Conservation (phyloP, 139 green algal genomes). For the Coccomyxa sp. region DNA sequence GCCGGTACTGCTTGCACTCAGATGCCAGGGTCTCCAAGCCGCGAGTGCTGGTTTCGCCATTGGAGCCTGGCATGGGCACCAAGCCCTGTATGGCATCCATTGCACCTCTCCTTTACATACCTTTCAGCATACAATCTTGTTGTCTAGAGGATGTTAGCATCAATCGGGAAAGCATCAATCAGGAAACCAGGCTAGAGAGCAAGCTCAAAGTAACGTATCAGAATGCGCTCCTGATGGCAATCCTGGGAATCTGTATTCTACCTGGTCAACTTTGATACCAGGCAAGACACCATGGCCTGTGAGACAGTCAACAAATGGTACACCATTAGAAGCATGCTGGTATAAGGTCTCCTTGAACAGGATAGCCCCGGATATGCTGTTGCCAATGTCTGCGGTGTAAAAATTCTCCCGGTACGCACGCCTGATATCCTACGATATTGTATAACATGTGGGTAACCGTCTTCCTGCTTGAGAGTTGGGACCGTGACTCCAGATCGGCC, state of each 20-base stretch:
- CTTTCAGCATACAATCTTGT: not conserved
- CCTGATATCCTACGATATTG: slow-evolving; percentile 37
- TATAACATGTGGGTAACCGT: no score
- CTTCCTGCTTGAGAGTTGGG: not conserved
- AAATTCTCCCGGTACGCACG: slow-evolving; percentile 67
- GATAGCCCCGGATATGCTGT: slow-evolving; percentile 73
- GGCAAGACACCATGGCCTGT: slow-evolving; percentile 56
- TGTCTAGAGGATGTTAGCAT: no score
- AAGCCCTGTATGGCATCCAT: slow-evolving; percentile 56
- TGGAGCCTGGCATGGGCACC: slow-evolving; percentile 41
- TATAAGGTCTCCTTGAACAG: slow-evolving; percentile 91
- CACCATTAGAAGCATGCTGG: slow-evolving; percentile 55
- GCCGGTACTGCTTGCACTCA: slow-evolving; percentile 59
- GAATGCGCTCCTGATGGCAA: no score
- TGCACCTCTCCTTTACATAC: not conserved
- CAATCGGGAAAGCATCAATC: no score
- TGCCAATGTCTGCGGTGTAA: slow-evolving; percentile 60
- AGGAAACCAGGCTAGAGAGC: no score
- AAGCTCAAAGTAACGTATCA: no score
- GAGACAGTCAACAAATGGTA: slow-evolving; percentile 69
- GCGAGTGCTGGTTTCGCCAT: slow-evolving; percentile 81
- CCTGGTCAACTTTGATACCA: slow-evolving; percentile 85
- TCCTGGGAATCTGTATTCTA: not conserved
- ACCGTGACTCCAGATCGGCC: not conserved
- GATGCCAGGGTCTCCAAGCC: slow-evolving; percentile 75